These are phyloP conservation scores for Candida vartiovaarae DNA, from an alignment of 805 yeast genomes.

Conservation along the genomic window DNA sequence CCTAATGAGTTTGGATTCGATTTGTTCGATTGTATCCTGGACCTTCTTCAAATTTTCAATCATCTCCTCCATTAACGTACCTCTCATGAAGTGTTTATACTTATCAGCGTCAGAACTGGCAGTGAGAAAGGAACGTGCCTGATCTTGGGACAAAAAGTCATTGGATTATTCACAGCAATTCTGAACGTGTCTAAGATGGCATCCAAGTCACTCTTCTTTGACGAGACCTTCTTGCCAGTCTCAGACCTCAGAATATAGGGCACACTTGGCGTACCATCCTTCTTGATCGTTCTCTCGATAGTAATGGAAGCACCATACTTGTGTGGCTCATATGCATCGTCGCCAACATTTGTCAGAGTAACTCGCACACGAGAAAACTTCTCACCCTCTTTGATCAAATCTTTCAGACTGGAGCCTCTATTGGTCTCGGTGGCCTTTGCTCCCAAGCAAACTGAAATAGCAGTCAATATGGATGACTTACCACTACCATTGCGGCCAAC, in stretches of 20 bases:
- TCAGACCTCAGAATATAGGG: constrained; percentile 50
- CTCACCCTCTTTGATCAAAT: constrained; percentile 71
- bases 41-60: constrained; percentile 42
- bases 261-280: constrained; percentile 37
- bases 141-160: constrained; percentile 89
- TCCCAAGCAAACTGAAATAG: constrained; percentile 81
- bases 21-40: constrained; percentile 26
- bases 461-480: constrained; percentile 81
- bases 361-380: constrained; percentile 61
- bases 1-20: constrained; percentile 33
- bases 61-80: constrained; percentile 68
- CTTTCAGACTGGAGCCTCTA: constrained; percentile 67
- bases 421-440: constrained; percentile 84
- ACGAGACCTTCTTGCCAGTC: constrained; percentile 45
- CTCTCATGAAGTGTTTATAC: constrained; percentile 72
- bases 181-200: constrained; percentile 63
- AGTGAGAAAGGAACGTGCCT: constrained; percentile 84
- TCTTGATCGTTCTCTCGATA: constrained; percentile 58
- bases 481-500: constrained; percentile 92
- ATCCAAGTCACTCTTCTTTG: constrained; percentile 58
- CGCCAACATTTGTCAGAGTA: constrained; percentile 55
- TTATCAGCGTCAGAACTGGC: constrained; percentile 66
- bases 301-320: constrained; percentile 62
- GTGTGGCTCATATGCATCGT: constrained; percentile 57
- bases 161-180: constrained; percentile 81